Evolutionary conservation across 306 rosid genomes (phyloP).

Genomic region (Alnus glutinosa): DNA sequence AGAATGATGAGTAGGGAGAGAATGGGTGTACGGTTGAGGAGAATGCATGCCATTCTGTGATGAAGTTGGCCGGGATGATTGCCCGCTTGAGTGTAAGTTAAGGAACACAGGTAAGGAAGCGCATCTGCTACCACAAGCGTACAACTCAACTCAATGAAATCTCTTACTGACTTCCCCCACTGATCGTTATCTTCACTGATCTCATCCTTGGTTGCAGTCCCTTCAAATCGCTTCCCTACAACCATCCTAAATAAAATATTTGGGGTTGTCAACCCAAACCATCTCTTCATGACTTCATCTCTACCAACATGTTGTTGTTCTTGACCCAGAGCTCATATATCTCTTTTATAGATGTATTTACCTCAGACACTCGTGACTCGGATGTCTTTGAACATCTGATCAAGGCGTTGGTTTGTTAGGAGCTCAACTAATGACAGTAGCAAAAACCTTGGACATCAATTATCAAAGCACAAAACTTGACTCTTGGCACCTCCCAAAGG

Average conservation of each 20-base stretch:
- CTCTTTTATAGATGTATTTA: slow-evolving; percentile 19
- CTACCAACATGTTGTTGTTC: slow-evolving; percentile 14
- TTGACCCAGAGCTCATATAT: background rate
- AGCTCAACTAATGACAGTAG: background rate
- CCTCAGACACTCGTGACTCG: slow-evolving; percentile 28
- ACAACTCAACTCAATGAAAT: slow-evolving; percentile 20
- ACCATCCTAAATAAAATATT: slow-evolving; percentile 37
- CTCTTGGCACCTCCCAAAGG: slow-evolving; percentile 73
- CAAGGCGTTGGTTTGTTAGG: slow-evolving; percentile 25
- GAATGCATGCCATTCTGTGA: slow-evolving; percentile 42
- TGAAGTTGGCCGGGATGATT: background rate
- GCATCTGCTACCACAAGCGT: slow-evolving; percentile 38
- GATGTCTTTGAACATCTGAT: slow-evolving; percentile 20
- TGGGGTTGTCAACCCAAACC: slow-evolving; percentile 38
- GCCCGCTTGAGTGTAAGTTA: too few species aligned
- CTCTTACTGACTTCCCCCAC: slow-evolving; percentile 13
- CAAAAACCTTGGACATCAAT: too few species aligned
- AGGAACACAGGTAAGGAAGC: slow-evolving; percentile 28
- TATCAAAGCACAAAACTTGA: too few species aligned
- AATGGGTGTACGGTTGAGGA: slow-evolving; percentile 44
- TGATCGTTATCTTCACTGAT: background rate
- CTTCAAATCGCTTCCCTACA: slow-evolving; percentile 31
- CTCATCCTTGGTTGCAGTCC: background rate
- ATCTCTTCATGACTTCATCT: slow-evolving; percentile 28
- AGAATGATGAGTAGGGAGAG: slow-evolving; percentile 6